Evolutionary conservation across 306 rosid genomes (phyloP), one percentile per base, ranked within the genome.

Genomic region (Echinosophora koreensis): DNA sequence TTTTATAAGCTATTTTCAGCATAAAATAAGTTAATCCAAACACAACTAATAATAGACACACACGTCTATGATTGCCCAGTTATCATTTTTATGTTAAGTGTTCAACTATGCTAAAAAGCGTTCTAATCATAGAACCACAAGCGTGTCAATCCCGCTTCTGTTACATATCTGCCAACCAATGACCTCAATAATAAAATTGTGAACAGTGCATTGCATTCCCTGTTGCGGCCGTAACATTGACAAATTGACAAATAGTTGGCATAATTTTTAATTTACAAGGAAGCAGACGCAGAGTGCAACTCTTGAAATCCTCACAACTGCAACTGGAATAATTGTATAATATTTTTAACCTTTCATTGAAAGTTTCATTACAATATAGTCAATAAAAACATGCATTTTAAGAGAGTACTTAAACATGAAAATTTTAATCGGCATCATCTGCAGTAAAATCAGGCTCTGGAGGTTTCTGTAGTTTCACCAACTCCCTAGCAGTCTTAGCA

Each of bases 381-480:
- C 47, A 85, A 65, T 58, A 32, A 28, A 54, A 77, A 35, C 78
- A 47, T 61, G 70, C 61, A 81, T 67, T 55, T 69, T 22, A 39
- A 58, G 37, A 51, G 38, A 55, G 64, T 62, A 46, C 34, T 47
- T 66, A 62, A 32, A 66, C 68, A 73, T 64, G 49, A 57, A 72
- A 81, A 54, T 61, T 85, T 72, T 72, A 90, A 35, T 88, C 93
- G 3, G 86, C 89, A 74, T 86, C 93, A 74, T 86, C 91, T 11
- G 85, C 96, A 50, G 86, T 89, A 66, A 93, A 93, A 86, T 93
- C 97, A 30, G 97, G 97, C 80, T 93, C 97, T 0, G 92, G 96
- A 73, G 97, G 96, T 86, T 93, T 93, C 76, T 93, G 97, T 49
- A 93, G 76, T 75, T 90, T 93, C 70, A 89, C 84, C 47, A 93